Base-by-base conservation (phyloP, 805 yeast species). In the Teunomyces gatunensis region DNA sequence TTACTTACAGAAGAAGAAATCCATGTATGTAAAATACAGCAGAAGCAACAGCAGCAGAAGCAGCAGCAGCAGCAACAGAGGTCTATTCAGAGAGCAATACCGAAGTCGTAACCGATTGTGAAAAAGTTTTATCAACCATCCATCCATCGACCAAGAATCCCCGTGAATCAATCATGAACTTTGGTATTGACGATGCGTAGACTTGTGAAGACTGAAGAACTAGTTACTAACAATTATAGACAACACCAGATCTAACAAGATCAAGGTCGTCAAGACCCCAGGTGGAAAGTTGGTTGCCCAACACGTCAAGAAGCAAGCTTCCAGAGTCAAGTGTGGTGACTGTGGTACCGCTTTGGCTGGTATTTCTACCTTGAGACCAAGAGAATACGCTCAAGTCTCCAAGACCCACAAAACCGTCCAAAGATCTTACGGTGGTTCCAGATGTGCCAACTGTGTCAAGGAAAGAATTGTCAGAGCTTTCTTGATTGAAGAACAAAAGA, bases 221-320 rank as follows among this genome's bases (percentile, higher is more conserved):
- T 25, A 25, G 27, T 25, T 68, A 69, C 74, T 69, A 69, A 68
- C 73, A 58, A 35, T 45, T 55, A 54, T 67, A 88, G 95, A 90
- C 96, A 94, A 94, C 96, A 91, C 99, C 86, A 87, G 85, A 79
- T 94, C 99, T 68, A 94, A 94, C 96, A 89, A 87, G 84, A 92
- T 94, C 84, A 92, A 88, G 91, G 96, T 92, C 79, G 96, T 92
- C 69, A 94, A 92, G 89, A 94, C 99, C 80, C 99, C 99, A 79
- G 99, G 99, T 85, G 98, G 98, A 75, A 87, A 86, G 79, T 85
- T 94, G 79, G 85, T 90, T 74, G 96, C 96, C 73, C 97, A 91
- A 79, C 99, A 94, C 83, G 81, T 89, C 72, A 89, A 89, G 87
- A 90, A 90, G 85, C 71, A 71, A 64, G 96, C 89, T 68, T 74